Conservation (phyloP, 1,284 basidiomycete genomes). For the Malassezia dermatis region DNA sequence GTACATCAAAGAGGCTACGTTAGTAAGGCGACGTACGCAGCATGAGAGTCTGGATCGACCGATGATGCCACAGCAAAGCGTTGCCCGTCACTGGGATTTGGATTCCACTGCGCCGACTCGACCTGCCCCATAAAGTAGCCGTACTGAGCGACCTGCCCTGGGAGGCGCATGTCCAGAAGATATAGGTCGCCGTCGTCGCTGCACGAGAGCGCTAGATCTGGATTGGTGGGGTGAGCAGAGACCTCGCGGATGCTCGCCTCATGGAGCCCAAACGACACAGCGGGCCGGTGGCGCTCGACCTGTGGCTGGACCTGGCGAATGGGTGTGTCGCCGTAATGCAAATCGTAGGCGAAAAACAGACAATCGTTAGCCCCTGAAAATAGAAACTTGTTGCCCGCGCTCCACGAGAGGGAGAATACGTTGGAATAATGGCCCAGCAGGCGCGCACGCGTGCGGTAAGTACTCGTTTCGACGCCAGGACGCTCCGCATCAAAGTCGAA, state of each 20-base stretch:
- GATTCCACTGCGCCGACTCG: constrained; percentile 16
- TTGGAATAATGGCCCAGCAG: constrained; percentile 17
- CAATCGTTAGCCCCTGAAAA: constrained; percentile 14
- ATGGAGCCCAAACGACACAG: neutral
- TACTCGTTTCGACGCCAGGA: neutral
- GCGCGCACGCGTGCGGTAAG: constrained; percentile 7
- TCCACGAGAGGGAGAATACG: constrained; percentile 15
- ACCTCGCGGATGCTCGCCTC: constrained; percentile 15
- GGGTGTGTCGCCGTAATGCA: constrained; percentile 10
- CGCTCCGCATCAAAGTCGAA: constrained; percentile 11
- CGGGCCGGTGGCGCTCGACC: neutral
- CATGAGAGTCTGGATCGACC: neutral
- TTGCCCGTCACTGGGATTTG: constrained; percentile 12
- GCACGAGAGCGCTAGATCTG: constrained; percentile 6
- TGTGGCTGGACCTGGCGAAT: neutral
- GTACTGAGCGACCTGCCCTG: constrained; percentile 2
- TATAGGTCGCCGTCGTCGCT: constrained; percentile 16
- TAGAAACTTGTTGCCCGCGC: constrained; percentile 3
- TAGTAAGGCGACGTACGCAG: constrained; percentile 4
- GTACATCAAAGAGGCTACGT: constrained; percentile 11
- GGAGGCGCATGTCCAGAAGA: constrained; percentile 11
- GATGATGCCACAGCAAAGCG: constrained; percentile 14
- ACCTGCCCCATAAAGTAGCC: constrained; percentile 11
- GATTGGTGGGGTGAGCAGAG: constrained; percentile 15
- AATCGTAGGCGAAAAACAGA: constrained; percentile 13